Conservation (phyloP, 495 filamentous ascomycete species). For the Neurospora cerealis region DNA sequence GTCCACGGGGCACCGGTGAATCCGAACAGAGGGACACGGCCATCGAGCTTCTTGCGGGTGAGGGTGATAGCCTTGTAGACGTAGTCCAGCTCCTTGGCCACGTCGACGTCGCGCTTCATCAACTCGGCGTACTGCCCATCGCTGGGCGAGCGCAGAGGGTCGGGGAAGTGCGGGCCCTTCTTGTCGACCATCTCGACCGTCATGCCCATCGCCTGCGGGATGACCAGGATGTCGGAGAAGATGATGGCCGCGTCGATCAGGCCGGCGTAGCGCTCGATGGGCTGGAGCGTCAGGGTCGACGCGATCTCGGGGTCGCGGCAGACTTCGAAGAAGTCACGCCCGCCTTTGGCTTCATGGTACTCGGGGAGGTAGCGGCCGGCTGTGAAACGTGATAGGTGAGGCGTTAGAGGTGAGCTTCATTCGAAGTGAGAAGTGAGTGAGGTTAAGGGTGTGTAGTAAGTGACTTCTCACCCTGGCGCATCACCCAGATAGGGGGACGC, state of each 20-base stretch:
- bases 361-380: constrained; percentile 96
- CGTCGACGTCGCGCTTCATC: constrained; percentile 69
- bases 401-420: constrained; percentile 9
- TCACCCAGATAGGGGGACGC: constrained; percentile 92
- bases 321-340: constrained; percentile 90
- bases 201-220: constrained; percentile 98
- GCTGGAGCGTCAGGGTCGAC: constrained; percentile 84
- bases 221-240: constrained; percentile 96
- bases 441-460: not conserved
- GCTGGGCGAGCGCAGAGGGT: constrained; percentile 65
- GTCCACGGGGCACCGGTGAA: constrained; percentile 98
- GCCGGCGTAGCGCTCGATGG: constrained; percentile 80
- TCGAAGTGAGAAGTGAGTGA: constrained; percentile 6
- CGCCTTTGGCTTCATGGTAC: constrained; percentile 88
- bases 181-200: constrained; percentile 91
- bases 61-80: constrained; percentile 92
- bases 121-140: constrained; percentile 74
- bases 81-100: constrained; percentile 74
- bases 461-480: constrained; percentile 74
- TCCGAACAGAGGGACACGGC: constrained; percentile 86
- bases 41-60: constrained; percentile 77
- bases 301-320: constrained; percentile 88
- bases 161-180: constrained; percentile 88
- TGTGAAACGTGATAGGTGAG: constrained; percentile 31
- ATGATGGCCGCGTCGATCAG: constrained; percentile 97